Evolutionary conservation across 2,329 filamentous ascomycete species (phyloP).

Genomic region (Pestalotiopsis sp.): DNA sequence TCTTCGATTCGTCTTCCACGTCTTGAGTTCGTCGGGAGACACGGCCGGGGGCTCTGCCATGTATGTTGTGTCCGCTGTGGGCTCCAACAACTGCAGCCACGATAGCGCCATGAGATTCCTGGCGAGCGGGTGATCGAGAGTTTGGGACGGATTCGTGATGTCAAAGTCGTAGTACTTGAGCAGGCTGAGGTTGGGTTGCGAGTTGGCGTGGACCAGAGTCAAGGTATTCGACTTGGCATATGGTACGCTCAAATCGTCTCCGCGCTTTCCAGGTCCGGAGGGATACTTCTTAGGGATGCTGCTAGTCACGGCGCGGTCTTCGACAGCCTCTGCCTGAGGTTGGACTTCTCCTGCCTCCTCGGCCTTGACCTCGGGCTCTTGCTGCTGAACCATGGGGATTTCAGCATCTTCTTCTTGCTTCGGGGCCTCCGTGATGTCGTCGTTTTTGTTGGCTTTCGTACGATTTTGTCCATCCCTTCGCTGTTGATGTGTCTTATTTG

Average conservation of each 20-base stretch:
- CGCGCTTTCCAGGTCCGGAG: slow-evolving; percentile 16
- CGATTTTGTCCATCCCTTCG: slow-evolving; percentile 12
- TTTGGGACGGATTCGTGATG: slow-evolving; percentile 60
- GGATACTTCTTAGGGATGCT: slow-evolving; percentile 13
- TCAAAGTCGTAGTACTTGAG: slow-evolving; percentile 91
- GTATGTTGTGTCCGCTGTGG: slow-evolving; percentile 74
- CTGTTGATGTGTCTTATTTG: slow-evolving; percentile 4
- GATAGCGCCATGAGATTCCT: slow-evolving; percentile 80
- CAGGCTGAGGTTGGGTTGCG: slow-evolving; percentile 83
- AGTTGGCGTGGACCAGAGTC: slow-evolving; percentile 78
- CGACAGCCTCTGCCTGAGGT: slow-evolving; percentile 12
- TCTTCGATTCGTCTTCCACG: slow-evolving; percentile 79
- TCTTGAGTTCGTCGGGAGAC: slow-evolving; percentile 59
- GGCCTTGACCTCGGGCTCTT: neutral
- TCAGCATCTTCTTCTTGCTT: slow-evolving; percentile 1
- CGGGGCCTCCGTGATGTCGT: neutral
- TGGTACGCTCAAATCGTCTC: slow-evolving; percentile 58
- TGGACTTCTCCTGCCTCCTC: neutral
- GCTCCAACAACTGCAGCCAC: slow-evolving; percentile 88
- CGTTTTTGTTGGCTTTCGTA: slow-evolving; percentile 3
- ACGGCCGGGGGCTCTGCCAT: slow-evolving; percentile 61
- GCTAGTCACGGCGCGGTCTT: slow-evolving; percentile 11
- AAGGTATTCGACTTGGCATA: slow-evolving; percentile 73
- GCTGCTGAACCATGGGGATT: neutral
- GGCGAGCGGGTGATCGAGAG: slow-evolving; percentile 73